Evolutionary conservation across 2,329 filamentous ascomycete species (phyloP).

Genomic region (Venturiaceae sp.): DNA sequence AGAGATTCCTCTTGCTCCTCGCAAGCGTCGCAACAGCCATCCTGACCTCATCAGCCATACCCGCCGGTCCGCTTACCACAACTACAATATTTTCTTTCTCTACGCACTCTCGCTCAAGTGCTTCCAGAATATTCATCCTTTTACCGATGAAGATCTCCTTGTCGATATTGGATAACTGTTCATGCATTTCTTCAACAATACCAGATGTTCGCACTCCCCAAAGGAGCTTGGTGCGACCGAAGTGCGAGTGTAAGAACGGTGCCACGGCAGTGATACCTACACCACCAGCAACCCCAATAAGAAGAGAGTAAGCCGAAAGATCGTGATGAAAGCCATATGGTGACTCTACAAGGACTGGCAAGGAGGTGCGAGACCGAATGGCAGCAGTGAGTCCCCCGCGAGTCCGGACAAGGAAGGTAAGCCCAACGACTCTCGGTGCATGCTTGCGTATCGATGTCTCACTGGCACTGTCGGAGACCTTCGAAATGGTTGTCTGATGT

Average conservation of each 20-base stretch:
- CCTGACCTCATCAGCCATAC: conserved; percentile 31
- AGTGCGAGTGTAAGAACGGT: conserved; percentile 20
- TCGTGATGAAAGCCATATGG: conserved; percentile 27
- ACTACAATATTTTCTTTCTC: conserved; percentile 27
- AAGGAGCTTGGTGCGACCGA: conserved; percentile 28
- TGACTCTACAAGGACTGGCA: conserved; percentile 30
- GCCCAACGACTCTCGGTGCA: conserved; percentile 12
- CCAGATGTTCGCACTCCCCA: conserved; percentile 26
- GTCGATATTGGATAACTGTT: conserved; percentile 19
- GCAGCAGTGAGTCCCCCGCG: conserved; percentile 25
- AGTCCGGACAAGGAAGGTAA: conserved; percentile 29
- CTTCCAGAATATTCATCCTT: conserved; percentile 21
- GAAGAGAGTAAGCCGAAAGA: conserved; percentile 15
- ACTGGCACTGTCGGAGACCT: conserved; percentile 56
- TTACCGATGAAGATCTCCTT: conserved; percentile 26
- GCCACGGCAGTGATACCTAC: conserved; percentile 38
- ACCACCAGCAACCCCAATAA: conserved; percentile 29
- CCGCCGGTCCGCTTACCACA: conserved; percentile 32
- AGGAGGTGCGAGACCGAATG: conserved; percentile 17
- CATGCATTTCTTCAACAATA: conserved; percentile 22
- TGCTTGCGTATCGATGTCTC: background rate
- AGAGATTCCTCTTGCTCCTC: background rate
- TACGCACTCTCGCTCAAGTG: conserved; percentile 23
- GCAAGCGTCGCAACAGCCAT: conserved; percentile 16
- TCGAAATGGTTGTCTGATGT: conserved; percentile 83